phyloP scores from a whole-genome alignment of 2,329 filamentous ascomycete species.

The Diaporthe citri region DNA sequence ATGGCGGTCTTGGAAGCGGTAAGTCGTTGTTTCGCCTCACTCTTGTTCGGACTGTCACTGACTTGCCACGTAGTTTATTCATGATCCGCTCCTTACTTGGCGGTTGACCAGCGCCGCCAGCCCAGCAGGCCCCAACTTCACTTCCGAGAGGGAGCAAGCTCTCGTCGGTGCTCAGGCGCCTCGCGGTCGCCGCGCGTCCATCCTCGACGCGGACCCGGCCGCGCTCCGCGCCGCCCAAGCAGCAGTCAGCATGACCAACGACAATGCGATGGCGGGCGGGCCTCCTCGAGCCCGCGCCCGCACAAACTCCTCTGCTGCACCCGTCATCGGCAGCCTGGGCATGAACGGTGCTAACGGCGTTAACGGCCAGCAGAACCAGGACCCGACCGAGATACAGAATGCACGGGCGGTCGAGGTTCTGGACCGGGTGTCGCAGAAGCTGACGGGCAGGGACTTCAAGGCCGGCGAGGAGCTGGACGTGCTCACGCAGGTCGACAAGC shows the following conservation, averaged over 20 bases:
- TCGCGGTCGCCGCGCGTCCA: slow-evolving; percentile 75
- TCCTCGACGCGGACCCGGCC: slow-evolving; percentile 74
- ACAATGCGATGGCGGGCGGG: slow-evolving; percentile 55
- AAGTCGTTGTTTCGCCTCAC: slow-evolving; percentile 59
- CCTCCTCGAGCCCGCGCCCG: slow-evolving; percentile 65
- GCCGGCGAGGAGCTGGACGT: slow-evolving; percentile 86
- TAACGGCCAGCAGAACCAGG: slow-evolving; percentile 49
- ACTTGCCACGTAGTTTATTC: slow-evolving; percentile 80
- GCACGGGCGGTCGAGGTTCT: slow-evolving; percentile 92
- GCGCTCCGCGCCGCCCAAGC: slow-evolving; percentile 66
- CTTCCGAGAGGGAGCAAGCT: slow-evolving; percentile 69
- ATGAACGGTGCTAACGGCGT: slow-evolving; percentile 53
- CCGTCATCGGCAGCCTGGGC: slow-evolving; percentile 48
- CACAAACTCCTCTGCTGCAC: slow-evolving; percentile 67
- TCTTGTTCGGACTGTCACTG: slow-evolving; percentile 41
- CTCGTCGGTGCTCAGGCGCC: slow-evolving; percentile 60
- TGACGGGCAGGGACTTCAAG: slow-evolving; percentile 94
- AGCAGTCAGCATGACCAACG: slow-evolving; percentile 46
- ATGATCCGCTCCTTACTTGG: slow-evolving; percentile 99
- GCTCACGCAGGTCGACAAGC: slow-evolving; percentile 90
- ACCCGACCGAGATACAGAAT: slow-evolving; percentile 85
- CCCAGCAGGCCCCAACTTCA: slow-evolving; percentile 76
- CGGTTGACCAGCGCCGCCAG: slow-evolving; percentile 78
- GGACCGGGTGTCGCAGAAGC: slow-evolving; percentile 91
- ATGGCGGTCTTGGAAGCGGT: slow-evolving; percentile 98